Percentiles rank a stretch among this genome's conserved stretches.
These are phyloP conservation scores for Pholiota conissans DNA, from an alignment of 768 basidiomycete species.

Conservation along the genomic window DNA sequence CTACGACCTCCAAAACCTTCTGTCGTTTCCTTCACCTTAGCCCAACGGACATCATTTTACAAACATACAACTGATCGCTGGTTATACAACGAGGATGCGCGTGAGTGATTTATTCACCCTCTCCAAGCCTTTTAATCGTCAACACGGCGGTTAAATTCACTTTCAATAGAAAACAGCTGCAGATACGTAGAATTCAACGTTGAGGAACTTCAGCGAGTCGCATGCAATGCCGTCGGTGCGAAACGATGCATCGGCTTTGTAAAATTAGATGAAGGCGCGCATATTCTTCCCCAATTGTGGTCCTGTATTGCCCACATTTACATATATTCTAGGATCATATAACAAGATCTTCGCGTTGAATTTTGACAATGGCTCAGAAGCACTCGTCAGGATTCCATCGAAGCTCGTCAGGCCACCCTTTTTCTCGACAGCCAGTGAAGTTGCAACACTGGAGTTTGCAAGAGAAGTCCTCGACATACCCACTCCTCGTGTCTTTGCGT, in stretches of 20 bases:
- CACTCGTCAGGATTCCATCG: slow-evolving; percentile 20
- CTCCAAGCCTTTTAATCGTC: too few species aligned
- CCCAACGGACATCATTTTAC: not conserved
- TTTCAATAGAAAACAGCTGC: not conserved
- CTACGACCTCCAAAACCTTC: not conserved
- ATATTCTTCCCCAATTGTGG: not conserved
- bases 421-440: slow-evolving; percentile 34
- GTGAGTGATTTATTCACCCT: slow-evolving; percentile 14
- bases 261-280: slow-evolving; percentile 18
- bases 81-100: slow-evolving; percentile 26
- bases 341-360: slow-evolving; percentile 19
- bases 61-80: slow-evolving; percentile 17
- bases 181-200: slow-evolving; percentile 18
- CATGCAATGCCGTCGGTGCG: slow-evolving; percentile 14
- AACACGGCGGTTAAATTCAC: too few species aligned
- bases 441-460: slow-evolving; percentile 33
- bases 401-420: slow-evolving; percentile 25
- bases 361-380: slow-evolving; percentile 16
- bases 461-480: slow-evolving; percentile 25
- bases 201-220: slow-evolving; percentile 13
- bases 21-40: not conserved
- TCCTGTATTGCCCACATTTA: not conserved
- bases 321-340: slow-evolving; percentile 10
- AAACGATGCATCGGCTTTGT: slow-evolving; percentile 6
- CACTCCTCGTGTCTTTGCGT: slow-evolving; percentile 28